These are phyloP conservation scores for Lachnellula occidentalis DNA, from an alignment of 2,329 filamentous ascomycete genomes.

Conservation along the genomic window DNA sequence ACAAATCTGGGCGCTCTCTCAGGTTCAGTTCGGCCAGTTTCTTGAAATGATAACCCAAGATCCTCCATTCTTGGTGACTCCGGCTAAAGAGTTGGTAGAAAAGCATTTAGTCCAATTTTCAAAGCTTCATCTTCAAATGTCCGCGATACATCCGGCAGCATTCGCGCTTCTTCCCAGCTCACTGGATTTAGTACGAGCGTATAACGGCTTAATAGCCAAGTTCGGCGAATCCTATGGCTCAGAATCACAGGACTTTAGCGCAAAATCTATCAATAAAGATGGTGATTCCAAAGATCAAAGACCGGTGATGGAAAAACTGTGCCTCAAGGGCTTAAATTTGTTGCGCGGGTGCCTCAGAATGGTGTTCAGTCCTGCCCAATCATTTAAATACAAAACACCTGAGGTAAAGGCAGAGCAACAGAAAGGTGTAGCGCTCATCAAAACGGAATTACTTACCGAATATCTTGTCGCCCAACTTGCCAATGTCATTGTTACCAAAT, in stretches of 20 bases:
- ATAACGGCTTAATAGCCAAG: conserved; percentile 76
- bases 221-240: conserved; percentile 68
- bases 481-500: conserved; percentile 76
- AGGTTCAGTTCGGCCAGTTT: conserved; percentile 72
- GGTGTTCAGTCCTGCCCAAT: conserved; percentile 72
- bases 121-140: conserved; percentile 87
- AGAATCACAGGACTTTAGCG: conserved; percentile 34
- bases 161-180: conserved; percentile 80
- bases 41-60: conserved; percentile 57
- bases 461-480: conserved; percentile 76
- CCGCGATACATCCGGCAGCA: conserved; percentile 69
- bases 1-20: conserved; percentile 74
- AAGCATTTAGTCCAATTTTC: conserved; percentile 87
- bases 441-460: conserved; percentile 67
- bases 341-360: conserved; percentile 80
- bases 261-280: conserved; percentile 41
- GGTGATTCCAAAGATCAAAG: conserved; percentile 47
- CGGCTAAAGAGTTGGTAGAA: conserved; percentile 60
- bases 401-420: conserved; percentile 73
- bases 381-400: conserved; percentile 75
- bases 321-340: conserved; percentile 76
- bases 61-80: conserved; percentile 44
- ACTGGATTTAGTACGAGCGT: conserved; percentile 69
- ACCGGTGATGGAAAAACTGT: conserved; percentile 69
- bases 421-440: conserved; percentile 63